A percentile compares a stretch with the other conserved stretches of the same genome.
phyloP scores from a whole-genome alignment of 441 rosid species.

The Manihot esculenta region DNA sequence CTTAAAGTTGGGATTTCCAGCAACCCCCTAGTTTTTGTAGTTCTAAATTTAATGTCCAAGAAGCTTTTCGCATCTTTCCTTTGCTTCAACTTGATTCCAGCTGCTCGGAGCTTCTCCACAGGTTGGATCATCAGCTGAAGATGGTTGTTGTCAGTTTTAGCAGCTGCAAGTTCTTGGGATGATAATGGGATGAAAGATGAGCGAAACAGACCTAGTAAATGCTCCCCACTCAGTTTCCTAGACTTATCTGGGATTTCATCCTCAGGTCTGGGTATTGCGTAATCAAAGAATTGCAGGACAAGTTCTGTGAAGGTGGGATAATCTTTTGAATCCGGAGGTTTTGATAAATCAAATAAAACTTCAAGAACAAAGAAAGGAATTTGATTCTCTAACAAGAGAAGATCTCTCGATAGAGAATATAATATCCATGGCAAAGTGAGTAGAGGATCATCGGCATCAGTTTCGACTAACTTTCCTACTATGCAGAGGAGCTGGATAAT shows the following conservation, averaged over 20 bases:
- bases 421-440: constrained; percentile 41
- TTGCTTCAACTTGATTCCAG: not conserved
- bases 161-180: too few relatives aligned
- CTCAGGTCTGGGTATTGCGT: constrained; percentile 32
- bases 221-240: constrained; percentile 27
- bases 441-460: constrained; percentile 29
- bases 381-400: constrained; percentile 43
- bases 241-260: constrained; percentile 12
- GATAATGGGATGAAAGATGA: constrained; percentile 37
- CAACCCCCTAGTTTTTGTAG: not conserved
- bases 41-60: not conserved
- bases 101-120: not conserved
- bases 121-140: too few relatives aligned
- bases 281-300: constrained; percentile 37
- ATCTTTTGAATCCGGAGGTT: not conserved
- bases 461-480: constrained; percentile 22
- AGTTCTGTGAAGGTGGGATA: constrained; percentile 26
- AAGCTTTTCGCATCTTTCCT: not conserved
- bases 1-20: not conserved
- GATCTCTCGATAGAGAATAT: constrained; percentile 31
- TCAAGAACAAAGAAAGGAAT: constrained; percentile 40
- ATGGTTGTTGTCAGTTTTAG: too few relatives aligned
- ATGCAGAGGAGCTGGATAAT: constrained; percentile 38
- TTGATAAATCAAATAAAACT: constrained; percentile 24
- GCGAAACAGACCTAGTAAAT: constrained; percentile 54